Percentiles rank a stretch among this genome's conserved stretches.
These are phyloP conservation scores for Dendrothele bispora DNA, from an alignment of 768 basidiomycete genomes.

Conservation along the genomic window DNA sequence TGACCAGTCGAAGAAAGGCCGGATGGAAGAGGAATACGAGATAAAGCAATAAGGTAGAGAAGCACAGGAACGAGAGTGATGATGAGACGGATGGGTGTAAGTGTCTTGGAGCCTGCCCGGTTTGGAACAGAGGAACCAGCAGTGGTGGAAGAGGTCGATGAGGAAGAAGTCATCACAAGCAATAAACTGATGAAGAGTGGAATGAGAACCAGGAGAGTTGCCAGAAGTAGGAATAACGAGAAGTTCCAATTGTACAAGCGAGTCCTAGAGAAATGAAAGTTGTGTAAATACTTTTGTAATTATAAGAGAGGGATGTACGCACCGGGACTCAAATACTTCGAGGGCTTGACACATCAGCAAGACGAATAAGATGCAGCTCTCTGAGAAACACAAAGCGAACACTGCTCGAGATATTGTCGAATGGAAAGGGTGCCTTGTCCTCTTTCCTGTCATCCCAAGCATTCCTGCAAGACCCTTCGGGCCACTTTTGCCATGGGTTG, in stretches of 20 bases:
- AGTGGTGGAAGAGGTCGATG: too few relatives aligned
- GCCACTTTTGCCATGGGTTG: conserved; percentile 5
- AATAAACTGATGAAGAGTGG: conserved; percentile 66
- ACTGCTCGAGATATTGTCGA: conserved; percentile 54
- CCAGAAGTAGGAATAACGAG: conserved; percentile 62
- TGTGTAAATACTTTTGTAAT: conserved; percentile 1
- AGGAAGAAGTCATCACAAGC: conserved; percentile 46
- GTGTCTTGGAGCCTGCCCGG: conserved; percentile 3
- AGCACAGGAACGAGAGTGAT: conserved; percentile 51
- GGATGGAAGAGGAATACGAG: conserved; percentile 65
- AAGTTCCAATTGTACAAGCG: conserved; percentile 68
- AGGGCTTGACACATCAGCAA: conserved; percentile 73
- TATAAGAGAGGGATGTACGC: conserved; percentile 21
- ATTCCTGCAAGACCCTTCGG: too few relatives aligned
- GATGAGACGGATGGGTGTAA: conserved; percentile 19
- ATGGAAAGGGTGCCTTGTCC: conserved; percentile 38
- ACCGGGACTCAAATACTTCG: conserved; percentile 55
- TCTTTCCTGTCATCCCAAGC: too few relatives aligned
- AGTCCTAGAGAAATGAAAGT: conserved; percentile 39
- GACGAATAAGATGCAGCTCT: conserved; percentile 70
- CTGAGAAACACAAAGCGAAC: conserved; percentile 74
- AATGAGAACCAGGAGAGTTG: conserved; percentile 61
- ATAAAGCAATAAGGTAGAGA: conserved; percentile 59
- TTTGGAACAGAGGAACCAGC: conserved; percentile 1
- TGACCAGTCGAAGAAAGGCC: conserved; percentile 32